phyloP scores from a whole-genome alignment of 352 stramenopile species.

The Phytophthora sp. region DNA sequence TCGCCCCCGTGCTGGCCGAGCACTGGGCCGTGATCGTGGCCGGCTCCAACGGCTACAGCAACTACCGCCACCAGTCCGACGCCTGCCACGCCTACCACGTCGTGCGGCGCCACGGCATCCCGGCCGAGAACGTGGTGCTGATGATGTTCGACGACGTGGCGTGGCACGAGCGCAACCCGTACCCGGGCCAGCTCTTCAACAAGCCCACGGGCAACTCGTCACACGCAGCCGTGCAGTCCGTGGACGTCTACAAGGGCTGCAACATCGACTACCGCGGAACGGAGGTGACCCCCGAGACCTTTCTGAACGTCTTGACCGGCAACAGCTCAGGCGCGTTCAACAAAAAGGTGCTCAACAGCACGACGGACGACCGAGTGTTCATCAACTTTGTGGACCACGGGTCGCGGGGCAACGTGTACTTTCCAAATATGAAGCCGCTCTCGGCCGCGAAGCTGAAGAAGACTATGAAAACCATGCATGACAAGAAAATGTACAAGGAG shows the following conservation, averaged over 20 bases:
- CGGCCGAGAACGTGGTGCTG: slow-evolving; percentile 88
- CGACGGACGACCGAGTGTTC: slow-evolving; percentile 88
- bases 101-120: slow-evolving; percentile 87
- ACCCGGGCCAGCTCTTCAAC: slow-evolving; percentile 91
- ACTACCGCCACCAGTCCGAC: slow-evolving; percentile 93
- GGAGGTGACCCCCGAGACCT: slow-evolving; percentile 89
- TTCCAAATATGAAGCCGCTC: slow-evolving; percentile 78
- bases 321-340: slow-evolving; percentile 61
- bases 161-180: slow-evolving; percentile 79
- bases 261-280: slow-evolving; percentile 74
- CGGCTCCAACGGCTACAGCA: slow-evolving; percentile 88
- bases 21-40: slow-evolving; percentile 93
- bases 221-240: slow-evolving; percentile 32
- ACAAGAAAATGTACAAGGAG: slow-evolving; percentile 89
- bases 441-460: slow-evolving; percentile 67
- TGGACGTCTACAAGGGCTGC: slow-evolving; percentile 91
- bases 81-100: slow-evolving; percentile 92
- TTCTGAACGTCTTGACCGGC: slow-evolving; percentile 87
- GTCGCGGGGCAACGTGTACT: slow-evolving; percentile 82
- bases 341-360: slow-evolving; percentile 89
- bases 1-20: slow-evolving; percentile 35
- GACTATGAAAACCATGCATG: slow-evolving; percentile 83
- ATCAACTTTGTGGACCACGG: slow-evolving; percentile 94
- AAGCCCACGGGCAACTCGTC: slow-evolving; percentile 55
- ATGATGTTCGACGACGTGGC: slow-evolving; percentile 95